A percentile compares a stretch with the other conserved stretches of the same genome.
Evolutionary conservation across 176 grass and related monocot genomes (phyloP).

Genomic region (Oryza coarctata): DNA sequence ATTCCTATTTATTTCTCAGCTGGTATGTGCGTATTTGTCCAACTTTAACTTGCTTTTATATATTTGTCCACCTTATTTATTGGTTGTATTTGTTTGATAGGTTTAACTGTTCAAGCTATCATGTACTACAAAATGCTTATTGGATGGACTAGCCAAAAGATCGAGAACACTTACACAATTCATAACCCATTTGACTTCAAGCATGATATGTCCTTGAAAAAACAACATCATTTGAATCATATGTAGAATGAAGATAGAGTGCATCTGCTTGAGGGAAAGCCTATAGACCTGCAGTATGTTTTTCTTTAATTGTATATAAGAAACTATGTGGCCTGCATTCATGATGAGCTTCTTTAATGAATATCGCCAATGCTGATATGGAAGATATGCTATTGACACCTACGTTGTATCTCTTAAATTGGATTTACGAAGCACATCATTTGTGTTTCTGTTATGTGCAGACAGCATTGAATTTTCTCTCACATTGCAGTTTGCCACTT

Average conservation of each 20-base stretch:
- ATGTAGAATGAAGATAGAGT: not conserved
- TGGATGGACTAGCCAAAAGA: slow-evolving; percentile 99
- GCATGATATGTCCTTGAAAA: slow-evolving; percentile 60
- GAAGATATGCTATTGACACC: not conserved
- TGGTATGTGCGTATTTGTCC: slow-evolving; percentile 48
- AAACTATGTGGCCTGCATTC: not conserved
- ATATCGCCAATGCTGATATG: not conserved
- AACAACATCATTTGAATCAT: not conserved
- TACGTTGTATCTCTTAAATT: not conserved
- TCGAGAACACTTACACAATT: slow-evolving; percentile 76
- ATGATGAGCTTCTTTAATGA: slow-evolving; percentile 2
- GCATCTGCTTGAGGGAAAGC: not conserved
- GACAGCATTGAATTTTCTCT: slow-evolving; percentile 11
- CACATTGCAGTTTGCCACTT: slow-evolving; percentile 69
- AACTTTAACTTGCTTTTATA: slow-evolving; percentile 23
- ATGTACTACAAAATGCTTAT: slow-evolving; percentile 98
- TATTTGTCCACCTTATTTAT: slow-evolving; percentile 29
- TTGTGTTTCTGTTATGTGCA: not conserved
- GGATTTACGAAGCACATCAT: not conserved
- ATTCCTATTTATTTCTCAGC: slow-evolving; percentile 95
- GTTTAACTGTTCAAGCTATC: slow-evolving; percentile 94
- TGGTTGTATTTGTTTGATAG: slow-evolving; percentile 46
- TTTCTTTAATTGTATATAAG: not conserved
- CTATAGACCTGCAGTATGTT: not conserved
- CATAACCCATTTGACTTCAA: slow-evolving; percentile 96